phyloP scores from a whole-genome alignment of 805 yeast species.

The Starmera caribaea region DNA sequence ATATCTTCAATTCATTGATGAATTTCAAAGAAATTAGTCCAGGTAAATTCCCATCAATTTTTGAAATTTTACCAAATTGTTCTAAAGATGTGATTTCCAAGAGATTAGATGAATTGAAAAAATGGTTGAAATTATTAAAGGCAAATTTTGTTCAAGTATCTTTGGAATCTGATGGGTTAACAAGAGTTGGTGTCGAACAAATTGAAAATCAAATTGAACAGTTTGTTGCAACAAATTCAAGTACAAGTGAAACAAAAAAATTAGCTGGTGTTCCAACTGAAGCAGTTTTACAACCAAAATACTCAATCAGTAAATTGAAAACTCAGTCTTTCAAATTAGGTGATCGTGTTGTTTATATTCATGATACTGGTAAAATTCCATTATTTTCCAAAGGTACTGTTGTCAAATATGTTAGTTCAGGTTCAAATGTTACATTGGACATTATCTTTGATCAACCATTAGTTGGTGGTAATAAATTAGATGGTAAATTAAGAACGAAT shows the following conservation, averaged over 20 bases:
- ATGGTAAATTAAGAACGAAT: conserved; percentile 64
- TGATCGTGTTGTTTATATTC: conserved; percentile 80
- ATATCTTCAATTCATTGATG: conserved; percentile 36
- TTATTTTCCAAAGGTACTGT: conserved; percentile 85
- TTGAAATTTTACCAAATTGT: conserved; percentile 26
- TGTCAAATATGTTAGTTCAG: conserved; percentile 58
- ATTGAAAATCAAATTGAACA: conserved; percentile 55
- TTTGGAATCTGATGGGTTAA: conserved; percentile 69
- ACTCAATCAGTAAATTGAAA: conserved; percentile 60
- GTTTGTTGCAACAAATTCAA: conserved; percentile 30
- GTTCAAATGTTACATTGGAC: conserved; percentile 47
- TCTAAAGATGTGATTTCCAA: conserved; percentile 18
- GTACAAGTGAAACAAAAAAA: conserved; percentile 39
- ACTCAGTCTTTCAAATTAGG: conserved; percentile 77
- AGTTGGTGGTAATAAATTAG: conserved; percentile 73
- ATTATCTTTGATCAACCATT: conserved; percentile 79
- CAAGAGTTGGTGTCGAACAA: conserved; percentile 50
- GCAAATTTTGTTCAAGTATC: conserved; percentile 54
- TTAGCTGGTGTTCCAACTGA: conserved; percentile 76
- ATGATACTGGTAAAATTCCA: conserved; percentile 85
- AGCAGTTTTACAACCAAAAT: conserved; percentile 70
- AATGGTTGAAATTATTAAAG: conserved; percentile 41
- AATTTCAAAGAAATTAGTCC: conserved; percentile 15
- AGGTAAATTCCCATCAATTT: conserved; percentile 20
- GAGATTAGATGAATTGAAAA: conserved; percentile 19